Evolutionary conservation across 768 basidiomycete species (phyloP).

Genomic region (Suillus subluteus): DNA sequence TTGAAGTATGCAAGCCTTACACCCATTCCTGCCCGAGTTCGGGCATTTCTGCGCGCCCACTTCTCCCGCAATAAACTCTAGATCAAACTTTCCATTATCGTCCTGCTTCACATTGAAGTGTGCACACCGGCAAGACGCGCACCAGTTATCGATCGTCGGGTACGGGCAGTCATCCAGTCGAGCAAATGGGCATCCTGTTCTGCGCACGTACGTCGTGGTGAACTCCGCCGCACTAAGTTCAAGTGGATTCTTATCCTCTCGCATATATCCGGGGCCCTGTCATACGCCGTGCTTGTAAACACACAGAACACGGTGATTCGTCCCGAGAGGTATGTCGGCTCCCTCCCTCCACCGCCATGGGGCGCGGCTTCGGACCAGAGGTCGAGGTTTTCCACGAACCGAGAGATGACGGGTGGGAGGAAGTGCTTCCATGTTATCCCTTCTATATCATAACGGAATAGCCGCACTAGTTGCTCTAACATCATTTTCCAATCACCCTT

Average conservation of each 20-base stretch:
- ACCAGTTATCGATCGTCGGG: slow-evolving; percentile 31
- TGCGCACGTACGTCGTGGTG: slow-evolving; percentile 28
- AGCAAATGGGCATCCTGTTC: slow-evolving; percentile 25
- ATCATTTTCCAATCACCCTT: slow-evolving; percentile 43
- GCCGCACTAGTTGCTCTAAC: slow-evolving; percentile 32
- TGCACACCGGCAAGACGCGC: slow-evolving; percentile 31
- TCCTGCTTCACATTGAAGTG: slow-evolving; percentile 32
- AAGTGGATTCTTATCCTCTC: slow-evolving; percentile 30
- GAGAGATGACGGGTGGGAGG: slow-evolving; percentile 41
- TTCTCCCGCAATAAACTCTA: slow-evolving; percentile 34
- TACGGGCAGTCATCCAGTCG: slow-evolving; percentile 30
- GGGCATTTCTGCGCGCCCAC: slow-evolving; percentile 34
- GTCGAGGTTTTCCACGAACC: slow-evolving; percentile 37
- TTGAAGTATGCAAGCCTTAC: slow-evolving; percentile 26
- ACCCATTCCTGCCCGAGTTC: slow-evolving; percentile 32
- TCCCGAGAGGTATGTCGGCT: slow-evolving; percentile 34
- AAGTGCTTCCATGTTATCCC: slow-evolving; percentile 43
- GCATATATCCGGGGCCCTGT: slow-evolving; percentile 32
- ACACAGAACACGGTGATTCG: slow-evolving; percentile 46
- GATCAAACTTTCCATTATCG: slow-evolving; percentile 31
- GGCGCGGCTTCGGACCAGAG: slow-evolving; percentile 43
- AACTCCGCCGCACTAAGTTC: slow-evolving; percentile 30
- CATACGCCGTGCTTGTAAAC: slow-evolving; percentile 37
- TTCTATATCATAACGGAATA: slow-evolving; percentile 40
- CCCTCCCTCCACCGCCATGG: slow-evolving; percentile 23